Evolutionary conservation across 176 grass and related monocot species (phyloP), one percentile per base, ranked within the genome.

Genomic region (Carex myosuroides): DNA sequence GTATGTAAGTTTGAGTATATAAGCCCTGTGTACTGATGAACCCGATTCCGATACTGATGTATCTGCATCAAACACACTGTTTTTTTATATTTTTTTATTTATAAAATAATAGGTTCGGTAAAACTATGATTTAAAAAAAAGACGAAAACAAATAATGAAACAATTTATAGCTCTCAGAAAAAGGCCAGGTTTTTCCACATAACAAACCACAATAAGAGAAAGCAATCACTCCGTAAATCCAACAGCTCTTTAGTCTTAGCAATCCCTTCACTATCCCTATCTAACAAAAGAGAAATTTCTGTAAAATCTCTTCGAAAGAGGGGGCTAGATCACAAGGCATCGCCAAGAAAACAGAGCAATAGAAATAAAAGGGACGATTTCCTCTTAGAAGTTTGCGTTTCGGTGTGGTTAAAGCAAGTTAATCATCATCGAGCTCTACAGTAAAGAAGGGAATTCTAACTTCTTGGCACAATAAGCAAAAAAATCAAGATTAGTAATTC

Each of bases 391-490:
- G 39, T 29, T 82, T 82, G 41, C 61, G 6, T 64, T 82, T 82
- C 80, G 35, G 80, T 82, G 80, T 82, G 80, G 80, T 82, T 82
- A 82, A 82, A 82, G 60, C 80, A 82, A 50, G 6, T 48, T 82
- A 46, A n/a, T 82, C 80, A 82, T 82, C 80, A 82, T 82, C 61
- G 79, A 82, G 61, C 58, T 14, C 13, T 60, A 5, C 37, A 39
- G 37, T 39, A 39, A 39, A 5, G 33, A 33, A 35, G 33, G 33
- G 33, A 39, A 0, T 3, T 39, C 37, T 39, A 5, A 39, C 0
- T 4, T 39, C 5, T 39, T 39, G 37, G 4, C 3, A 11, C 26
- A 13, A 14, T 16, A 17, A 18, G 17, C 14, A 56, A 56, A 56
- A 39, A 37, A 17, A 17, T 26, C 26, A 26, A 26, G 26, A 26